These are phyloP conservation scores for Mrakia blollopis DNA, from an alignment of 768 basidiomycete genomes.

Conservation along the genomic window DNA sequence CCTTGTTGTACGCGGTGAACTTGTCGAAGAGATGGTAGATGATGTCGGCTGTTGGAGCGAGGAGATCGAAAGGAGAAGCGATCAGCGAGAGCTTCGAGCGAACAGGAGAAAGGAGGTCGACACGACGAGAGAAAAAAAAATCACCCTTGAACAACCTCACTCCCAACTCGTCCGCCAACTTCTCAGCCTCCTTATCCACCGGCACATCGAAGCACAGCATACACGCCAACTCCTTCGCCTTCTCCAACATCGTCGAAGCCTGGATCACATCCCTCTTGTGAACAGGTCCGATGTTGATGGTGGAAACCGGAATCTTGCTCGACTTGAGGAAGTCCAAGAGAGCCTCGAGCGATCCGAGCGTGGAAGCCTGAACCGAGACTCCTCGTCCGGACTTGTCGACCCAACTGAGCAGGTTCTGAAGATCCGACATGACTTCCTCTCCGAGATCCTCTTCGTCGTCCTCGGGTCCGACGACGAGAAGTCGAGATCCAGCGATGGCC, in stretches of 20 bases:
- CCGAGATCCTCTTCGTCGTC: constrained; percentile 93
- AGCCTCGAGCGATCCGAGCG: constrained; percentile 93
- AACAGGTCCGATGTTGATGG: constrained; percentile 95
- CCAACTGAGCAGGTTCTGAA: constrained; percentile 77
- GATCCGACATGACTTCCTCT: constrained; percentile 94
- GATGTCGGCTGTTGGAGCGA: constrained; percentile 77
- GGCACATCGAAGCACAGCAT: constrained; percentile 95
- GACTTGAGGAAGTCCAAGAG: constrained; percentile 88
- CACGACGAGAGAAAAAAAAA: not conserved
- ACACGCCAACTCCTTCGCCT: constrained; percentile 88
- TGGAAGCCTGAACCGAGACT: constrained; percentile 95
- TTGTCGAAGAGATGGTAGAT: constrained; percentile 97
- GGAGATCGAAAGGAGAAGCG: not conserved
- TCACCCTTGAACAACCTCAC: constrained; percentile 89
- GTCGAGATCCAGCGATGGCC: constrained; percentile 91
- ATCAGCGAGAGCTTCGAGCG: not conserved
- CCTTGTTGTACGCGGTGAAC: constrained; percentile 88
- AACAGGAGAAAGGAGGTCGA: not conserved
- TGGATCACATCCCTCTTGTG: constrained; percentile 94
- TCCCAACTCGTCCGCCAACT: constrained; percentile 87
- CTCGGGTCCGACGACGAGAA: constrained; percentile 87
- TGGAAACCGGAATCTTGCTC: constrained; percentile 95
- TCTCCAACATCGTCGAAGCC: constrained; percentile 87
- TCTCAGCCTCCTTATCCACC: constrained; percentile 88
- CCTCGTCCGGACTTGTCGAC: constrained; percentile 95